A percentile compares a stretch with the other conserved stretches of the same genome.
These are phyloP conservation scores for Nicotiana paniculata DNA, from an alignment of 257 asterid genomes.

Conservation along the genomic window DNA sequence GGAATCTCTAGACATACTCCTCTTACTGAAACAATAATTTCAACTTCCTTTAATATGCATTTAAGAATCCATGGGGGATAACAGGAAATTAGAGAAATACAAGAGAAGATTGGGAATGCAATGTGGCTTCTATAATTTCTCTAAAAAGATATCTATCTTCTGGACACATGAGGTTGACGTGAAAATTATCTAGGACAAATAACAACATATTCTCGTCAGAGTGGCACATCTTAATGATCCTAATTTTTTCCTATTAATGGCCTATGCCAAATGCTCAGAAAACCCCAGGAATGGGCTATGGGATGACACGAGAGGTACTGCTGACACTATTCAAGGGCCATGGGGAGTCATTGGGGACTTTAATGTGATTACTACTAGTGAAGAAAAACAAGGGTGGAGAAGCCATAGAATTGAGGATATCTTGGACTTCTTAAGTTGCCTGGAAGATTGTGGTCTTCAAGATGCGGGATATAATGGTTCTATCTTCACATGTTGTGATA, in stretches of 20 bases:
- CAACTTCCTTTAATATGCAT: not conserved
- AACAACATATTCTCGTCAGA: not conserved
- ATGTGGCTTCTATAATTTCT: not conserved
- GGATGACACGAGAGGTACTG: not conserved
- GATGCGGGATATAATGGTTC: not conserved
- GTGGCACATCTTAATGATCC: not conserved
- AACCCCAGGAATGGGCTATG: not conserved
- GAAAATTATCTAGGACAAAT: not conserved
- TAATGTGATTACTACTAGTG: not conserved
- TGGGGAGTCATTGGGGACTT: not conserved
- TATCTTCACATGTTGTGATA: not conserved
- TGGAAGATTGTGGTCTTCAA: not conserved
- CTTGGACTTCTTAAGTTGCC: not conserved
- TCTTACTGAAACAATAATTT: not conserved
- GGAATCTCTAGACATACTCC: not conserved
- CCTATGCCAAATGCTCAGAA: not conserved
- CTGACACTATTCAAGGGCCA: too few species aligned
- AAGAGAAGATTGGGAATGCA: not conserved
- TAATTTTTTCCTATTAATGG: not conserved
- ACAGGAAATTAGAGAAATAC: not conserved
- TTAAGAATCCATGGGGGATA: not conserved
- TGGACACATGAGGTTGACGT: not conserved
- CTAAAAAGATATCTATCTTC: not conserved
- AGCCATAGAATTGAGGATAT: not conserved
- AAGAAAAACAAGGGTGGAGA: not conserved